Percentiles rank a stretch among this genome's conserved stretches.
phyloP scores from a whole-genome alignment of 352 stramenopile genomes.

The Thalassiosira exigua region DNA sequence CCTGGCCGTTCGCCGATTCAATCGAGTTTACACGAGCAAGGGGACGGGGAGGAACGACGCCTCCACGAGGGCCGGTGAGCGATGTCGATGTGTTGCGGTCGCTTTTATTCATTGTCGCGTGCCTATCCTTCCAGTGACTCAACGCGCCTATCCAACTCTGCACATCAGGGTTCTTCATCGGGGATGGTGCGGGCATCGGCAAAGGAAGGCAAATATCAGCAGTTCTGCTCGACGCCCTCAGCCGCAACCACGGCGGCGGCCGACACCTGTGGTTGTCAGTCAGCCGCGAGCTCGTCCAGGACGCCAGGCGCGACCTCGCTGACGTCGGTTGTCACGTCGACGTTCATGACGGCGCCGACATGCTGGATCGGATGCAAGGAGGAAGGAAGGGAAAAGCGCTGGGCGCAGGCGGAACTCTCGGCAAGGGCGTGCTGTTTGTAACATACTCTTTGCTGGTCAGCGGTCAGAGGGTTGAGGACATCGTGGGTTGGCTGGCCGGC shows the following conservation, averaged over 20 bases:
- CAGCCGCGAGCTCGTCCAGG: constrained; percentile 81
- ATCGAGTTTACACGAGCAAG: constrained; percentile 41
- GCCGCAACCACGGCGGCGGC: constrained; percentile 61
- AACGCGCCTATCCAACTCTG: too few species aligned
- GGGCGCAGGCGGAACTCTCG: constrained; percentile 43
- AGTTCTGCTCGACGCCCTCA: constrained; percentile 80
- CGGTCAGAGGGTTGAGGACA: constrained; percentile 80
- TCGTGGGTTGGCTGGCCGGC: constrained; percentile 79
- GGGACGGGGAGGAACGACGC: constrained; percentile 13
- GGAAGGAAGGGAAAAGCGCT: constrained; percentile 45
- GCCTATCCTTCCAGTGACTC: too few species aligned
- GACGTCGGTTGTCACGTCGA: constrained; percentile 51
- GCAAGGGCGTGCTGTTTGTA: constrained; percentile 77
- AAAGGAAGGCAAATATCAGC: constrained; percentile 87
- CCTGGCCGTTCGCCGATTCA: constrained; percentile 54
- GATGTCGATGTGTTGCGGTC: neutral
- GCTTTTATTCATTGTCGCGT: neutral
- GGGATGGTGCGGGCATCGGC: constrained; percentile 84
- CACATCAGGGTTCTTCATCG: constrained; percentile 86
- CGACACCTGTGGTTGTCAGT: constrained; percentile 87
- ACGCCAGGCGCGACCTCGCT: constrained; percentile 79
- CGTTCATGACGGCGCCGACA: constrained; percentile 61
- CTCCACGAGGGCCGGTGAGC: constrained; percentile 37
- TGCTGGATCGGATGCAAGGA: constrained; percentile 40
- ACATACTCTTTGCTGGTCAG: constrained; percentile 83